Evolutionary conservation across 345 rosid genomes (phyloP), one percentile per base, ranked within the genome.

Genomic region (Adansonia digitata): DNA sequence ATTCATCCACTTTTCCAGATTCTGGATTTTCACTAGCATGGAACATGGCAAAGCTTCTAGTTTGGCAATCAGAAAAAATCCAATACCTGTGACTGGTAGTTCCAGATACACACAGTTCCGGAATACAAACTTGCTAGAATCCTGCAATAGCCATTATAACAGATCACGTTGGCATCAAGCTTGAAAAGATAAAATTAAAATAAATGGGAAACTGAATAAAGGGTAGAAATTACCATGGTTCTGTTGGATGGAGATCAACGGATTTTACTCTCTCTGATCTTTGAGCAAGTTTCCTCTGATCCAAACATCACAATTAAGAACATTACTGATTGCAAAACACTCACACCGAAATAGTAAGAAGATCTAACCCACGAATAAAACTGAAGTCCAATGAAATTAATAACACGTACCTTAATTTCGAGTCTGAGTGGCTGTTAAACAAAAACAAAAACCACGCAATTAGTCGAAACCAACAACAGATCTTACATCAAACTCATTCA

Each of bases 41-140:
- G 17, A 66, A 31, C 18, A 49, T 1, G 7, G 1, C 0, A 46
- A 46, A 68, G 20, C n/a, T 17, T 67, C 22, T 43, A 24, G 20
- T 66, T 26, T 43, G 20, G 49, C 22, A 68, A 68, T 68, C 56
- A 68, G 2, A 2, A 69, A 69, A 49, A 69, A 11, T 31, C 75
- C 69, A 82, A 42, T 85, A 96, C 99, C 97, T 93, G 99, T 49
- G 98, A 87, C 84, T 87, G 87, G 86, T 87, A 89, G 82, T 89
- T 89, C 93, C 90, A 91, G 73, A 91, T 84, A 78, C 88, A 83
- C 76, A 91, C 81, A 52, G 84, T 89, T 83, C 96, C 96, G 5
- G 93, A 79, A 74, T 89, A 76, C 85, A 91, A 83, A 82, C 92
- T 86, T 67, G 87, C 81, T 42, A 91, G 85, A 77, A 89, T 84